Evolutionary conservation across 805 yeast genomes (phyloP), one percentile per base, ranked within the genome.

Genomic region (Maudiozyma pseudohumilis): DNA sequence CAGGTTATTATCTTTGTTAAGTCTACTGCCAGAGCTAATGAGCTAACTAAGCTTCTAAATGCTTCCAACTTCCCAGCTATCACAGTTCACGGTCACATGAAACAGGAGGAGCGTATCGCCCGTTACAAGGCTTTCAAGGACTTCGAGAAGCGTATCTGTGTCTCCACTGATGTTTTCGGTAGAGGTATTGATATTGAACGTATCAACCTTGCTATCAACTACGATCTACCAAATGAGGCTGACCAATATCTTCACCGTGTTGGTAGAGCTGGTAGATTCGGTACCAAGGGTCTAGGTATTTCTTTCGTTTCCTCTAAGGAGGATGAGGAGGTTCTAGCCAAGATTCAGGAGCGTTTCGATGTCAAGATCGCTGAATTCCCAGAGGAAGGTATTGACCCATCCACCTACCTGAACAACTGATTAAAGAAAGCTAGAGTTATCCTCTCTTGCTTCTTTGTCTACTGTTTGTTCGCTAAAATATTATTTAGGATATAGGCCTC

Each of bases 191-290:
- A 89, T 75, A 89, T 89, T 52, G 98, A 89, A 74, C 86, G 98
- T 70, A 89, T 89, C 68, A 89, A 89, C 69, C 69, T 89, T 63
- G 98, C 98, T 45, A 87, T 89, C 72, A 92, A 89, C 73, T 89
- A 89, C 66, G 98, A 89, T 67, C 70, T 89, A 71, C 96, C 98
- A 53, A 71, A 66, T 48, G 96, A 88, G 69, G 95, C 97, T 47
- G 97, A 89, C 66, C 96, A 92, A 67, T 89, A 92, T 68, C 76
- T 89, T 62, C 98, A 89, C 72, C 86, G 98, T 72, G 98, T 89
- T 46, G 98, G 98, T 60, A 87, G 98, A 77, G 98, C 98, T 51
- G 98, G 98, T 69, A 88, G 98, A 75, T 89, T 89, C 56, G 98
- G 98, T 72, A 89, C 98, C 61, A 89, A 89, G 71, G 98, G 98